Percentiles rank a stretch among this genome's conserved stretches.
Evolutionary conservation across 306 rosid genomes (phyloP).

Genomic region (Sphenostylis stenocarpa): DNA sequence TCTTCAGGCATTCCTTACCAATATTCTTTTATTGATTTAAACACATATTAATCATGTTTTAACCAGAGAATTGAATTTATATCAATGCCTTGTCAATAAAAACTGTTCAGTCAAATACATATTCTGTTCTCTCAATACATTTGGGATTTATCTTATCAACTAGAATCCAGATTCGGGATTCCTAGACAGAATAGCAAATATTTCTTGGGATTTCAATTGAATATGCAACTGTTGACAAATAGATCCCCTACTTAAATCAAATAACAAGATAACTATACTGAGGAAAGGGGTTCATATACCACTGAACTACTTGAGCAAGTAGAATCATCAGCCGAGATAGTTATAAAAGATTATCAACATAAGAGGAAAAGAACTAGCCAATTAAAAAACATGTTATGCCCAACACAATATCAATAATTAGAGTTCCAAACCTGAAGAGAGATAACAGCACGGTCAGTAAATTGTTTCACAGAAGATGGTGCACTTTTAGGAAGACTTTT

Average conservation of each 20-base stretch:
- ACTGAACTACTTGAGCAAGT: constrained; percentile 17
- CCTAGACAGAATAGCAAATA: constrained; percentile 15
- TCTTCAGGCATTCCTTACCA: not conserved
- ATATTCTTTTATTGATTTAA: not conserved
- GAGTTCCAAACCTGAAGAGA: constrained; percentile 80
- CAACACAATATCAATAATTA: constrained; percentile 15
- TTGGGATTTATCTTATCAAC: constrained; percentile 1
- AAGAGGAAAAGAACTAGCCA: constrained; percentile 4
- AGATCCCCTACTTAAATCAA: constrained; percentile 8
- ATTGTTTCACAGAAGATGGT: constrained; percentile 74
- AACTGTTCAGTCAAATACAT: not conserved
- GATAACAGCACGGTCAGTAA: constrained; percentile 74
- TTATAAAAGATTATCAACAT: not conserved
- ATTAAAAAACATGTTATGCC: constrained; percentile 22
- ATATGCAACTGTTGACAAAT: constrained; percentile 10
- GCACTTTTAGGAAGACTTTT: constrained; percentile 68
- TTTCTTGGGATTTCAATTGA: constrained; percentile 21
- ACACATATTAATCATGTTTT: not conserved
- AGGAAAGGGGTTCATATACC: not conserved
- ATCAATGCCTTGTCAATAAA: not conserved
- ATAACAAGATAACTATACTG: not conserved
- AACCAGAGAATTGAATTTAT: not conserved
- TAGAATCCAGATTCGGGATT: constrained; percentile 1
- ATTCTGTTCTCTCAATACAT: not conserved
- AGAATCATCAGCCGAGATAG: constrained; percentile 10